phyloP scores from a whole-genome alignment of 2,329 filamentous ascomycete genomes.

The Mycosphaerella arachidis region DNA sequence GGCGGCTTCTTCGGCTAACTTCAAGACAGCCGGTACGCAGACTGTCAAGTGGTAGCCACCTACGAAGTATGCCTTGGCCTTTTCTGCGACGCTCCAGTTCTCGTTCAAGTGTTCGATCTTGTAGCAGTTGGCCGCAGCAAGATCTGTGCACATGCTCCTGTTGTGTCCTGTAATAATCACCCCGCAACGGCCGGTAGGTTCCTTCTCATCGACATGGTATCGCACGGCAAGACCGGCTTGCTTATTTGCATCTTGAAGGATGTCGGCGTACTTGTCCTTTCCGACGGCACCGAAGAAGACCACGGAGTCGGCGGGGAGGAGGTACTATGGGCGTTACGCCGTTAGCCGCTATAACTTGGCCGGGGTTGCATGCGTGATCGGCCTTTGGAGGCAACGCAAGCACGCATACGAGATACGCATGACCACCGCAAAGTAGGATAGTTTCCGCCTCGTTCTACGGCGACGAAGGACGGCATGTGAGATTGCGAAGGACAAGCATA shows the following conservation, averaged over 20 bases:
- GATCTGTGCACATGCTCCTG: slow-evolving; percentile 89
- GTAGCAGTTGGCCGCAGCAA: slow-evolving; percentile 96
- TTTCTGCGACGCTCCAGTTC: slow-evolving; percentile 88
- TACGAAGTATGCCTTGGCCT: slow-evolving; percentile 84
- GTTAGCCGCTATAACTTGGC: slow-evolving; percentile 8
- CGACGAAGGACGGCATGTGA: background rate
- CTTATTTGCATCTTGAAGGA: slow-evolving; percentile 78
- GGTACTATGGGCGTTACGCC: slow-evolving; percentile 56
- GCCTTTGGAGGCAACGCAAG: background rate
- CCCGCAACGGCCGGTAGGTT: slow-evolving; percentile 88
- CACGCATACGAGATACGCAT: background rate
- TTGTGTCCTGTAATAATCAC: slow-evolving; percentile 96
- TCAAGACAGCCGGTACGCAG: slow-evolving; percentile 83
- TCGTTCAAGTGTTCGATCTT: slow-evolving; percentile 90
- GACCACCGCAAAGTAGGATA: background rate
- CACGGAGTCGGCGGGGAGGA: slow-evolving; percentile 82
- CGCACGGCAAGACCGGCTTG: slow-evolving; percentile 86
- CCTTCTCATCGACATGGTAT: slow-evolving; percentile 82
- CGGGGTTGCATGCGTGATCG: background rate
- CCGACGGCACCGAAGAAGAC: slow-evolving; percentile 93
- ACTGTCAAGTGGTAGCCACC: slow-evolving; percentile 98
- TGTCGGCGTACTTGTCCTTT: slow-evolving; percentile 91
- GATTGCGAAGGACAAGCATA: slow-evolving; percentile 29
- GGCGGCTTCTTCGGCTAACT: slow-evolving; percentile 85
- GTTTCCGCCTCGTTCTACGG: background rate